These are phyloP conservation scores for Peniophora sp. DNA, from an alignment of 1,284 basidiomycete species.

Conservation along the genomic window DNA sequence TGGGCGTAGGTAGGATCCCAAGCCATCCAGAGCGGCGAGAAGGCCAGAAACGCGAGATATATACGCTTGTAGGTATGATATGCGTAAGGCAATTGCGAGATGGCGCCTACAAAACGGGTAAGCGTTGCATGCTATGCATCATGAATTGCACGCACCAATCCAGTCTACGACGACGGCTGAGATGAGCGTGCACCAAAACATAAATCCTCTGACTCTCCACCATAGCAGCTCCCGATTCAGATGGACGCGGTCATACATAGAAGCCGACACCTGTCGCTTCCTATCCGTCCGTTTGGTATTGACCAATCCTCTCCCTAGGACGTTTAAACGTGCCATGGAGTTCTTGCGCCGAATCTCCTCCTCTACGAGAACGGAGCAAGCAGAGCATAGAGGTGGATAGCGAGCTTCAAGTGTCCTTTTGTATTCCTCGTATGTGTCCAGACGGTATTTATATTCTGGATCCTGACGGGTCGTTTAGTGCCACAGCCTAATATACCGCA, in stretches of 20 bases:
- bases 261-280: conserved; percentile 31
- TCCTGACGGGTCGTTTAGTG: conserved; percentile 34
- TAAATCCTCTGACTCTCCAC: conserved; percentile 56
- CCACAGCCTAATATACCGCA: not conserved
- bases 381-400: conserved; percentile 79
- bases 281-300: conserved; percentile 52
- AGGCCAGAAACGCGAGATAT: conserved; percentile 39
- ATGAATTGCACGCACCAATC: conserved; percentile 30
- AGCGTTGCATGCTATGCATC: not conserved
- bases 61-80: conserved; percentile 8
- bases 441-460: conserved; percentile 56
- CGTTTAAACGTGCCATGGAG: conserved; percentile 73
- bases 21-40: conserved; percentile 60
- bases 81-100: not conserved
- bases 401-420: conserved; percentile 66
- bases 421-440: conserved; percentile 63
- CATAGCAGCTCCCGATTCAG: conserved; percentile 35
- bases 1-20: conserved; percentile 74
- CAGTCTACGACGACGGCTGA: conserved; percentile 35
- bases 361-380: conserved; percentile 72
- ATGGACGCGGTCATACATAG: conserved; percentile 30
- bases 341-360: conserved; percentile 73
- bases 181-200: conserved; percentile 46
- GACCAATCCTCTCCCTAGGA: conserved; percentile 62
- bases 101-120: not conserved